phyloP scores from a whole-genome alignment of 2,329 filamentous ascomycete species.

The Malbranchea zuffiana region DNA sequence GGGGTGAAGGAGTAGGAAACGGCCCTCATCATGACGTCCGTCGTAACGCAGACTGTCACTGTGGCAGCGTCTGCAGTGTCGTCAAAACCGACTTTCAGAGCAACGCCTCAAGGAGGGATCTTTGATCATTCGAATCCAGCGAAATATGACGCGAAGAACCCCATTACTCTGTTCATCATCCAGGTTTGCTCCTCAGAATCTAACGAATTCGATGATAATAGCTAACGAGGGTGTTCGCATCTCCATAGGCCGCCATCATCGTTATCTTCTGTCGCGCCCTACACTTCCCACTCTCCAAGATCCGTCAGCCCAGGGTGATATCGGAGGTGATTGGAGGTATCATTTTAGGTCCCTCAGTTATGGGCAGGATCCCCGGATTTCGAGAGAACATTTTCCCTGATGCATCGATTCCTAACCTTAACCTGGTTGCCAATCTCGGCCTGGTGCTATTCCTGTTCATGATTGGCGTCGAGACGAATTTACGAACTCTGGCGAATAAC shows the following conservation, averaged over 20 bases:
- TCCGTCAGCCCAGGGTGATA: constrained; percentile 72
- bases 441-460: constrained; percentile 78
- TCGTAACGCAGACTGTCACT: constrained; percentile 6
- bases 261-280: constrained; percentile 63
- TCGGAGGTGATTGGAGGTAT: constrained; percentile 79
- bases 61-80: constrained; percentile 12
- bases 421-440: constrained; percentile 70
- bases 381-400: constrained; percentile 63
- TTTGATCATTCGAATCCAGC: constrained; percentile 61
- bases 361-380: constrained; percentile 78
- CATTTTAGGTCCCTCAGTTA: constrained; percentile 72
- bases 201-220: not conserved
- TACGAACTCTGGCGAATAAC: constrained; percentile 64
- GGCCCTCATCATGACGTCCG: constrained; percentile 9
- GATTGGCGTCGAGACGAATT: constrained; percentile 76
- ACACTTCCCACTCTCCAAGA: constrained; percentile 64
- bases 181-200: constrained; percentile 40
- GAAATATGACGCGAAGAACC: constrained; percentile 57
- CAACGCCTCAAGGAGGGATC: constrained; percentile 53
- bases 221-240: not conserved
- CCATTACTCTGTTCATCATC: constrained; percentile 65
- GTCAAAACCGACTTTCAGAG: constrained; percentile 25
- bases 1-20: too few relatives aligned
- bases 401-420: constrained; percentile 62
- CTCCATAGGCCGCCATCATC: constrained; percentile 54